Percentiles rank a stretch among this genome's conserved stretches.
Evolutionary conservation across 139 green algal species (phyloP).

Genomic region (Closterium sp.): DNA sequence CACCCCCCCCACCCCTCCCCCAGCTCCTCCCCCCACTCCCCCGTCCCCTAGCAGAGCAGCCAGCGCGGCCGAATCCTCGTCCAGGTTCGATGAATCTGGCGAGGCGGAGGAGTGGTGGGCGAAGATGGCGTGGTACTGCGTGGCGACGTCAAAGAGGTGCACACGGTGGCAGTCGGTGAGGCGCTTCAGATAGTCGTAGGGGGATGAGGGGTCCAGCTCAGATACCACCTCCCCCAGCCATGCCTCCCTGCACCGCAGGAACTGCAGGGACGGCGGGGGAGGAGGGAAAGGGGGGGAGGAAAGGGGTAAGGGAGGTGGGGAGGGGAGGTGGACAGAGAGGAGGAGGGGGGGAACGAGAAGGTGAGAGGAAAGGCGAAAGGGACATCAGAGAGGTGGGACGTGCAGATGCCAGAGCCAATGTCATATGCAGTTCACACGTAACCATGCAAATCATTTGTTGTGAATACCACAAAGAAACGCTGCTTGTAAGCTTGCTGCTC

Average conservation of each 20-base stretch:
- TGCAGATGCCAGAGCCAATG: no score
- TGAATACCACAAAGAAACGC: no score
- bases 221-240: slow-evolving; percentile 63
- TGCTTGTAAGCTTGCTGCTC: no score
- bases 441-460: no score
- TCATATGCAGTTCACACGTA: no score
- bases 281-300: not conserved
- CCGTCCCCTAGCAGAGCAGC: not conserved
- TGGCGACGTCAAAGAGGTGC: slow-evolving; percentile 97
- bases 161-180: slow-evolving; percentile 93
- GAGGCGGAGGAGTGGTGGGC: slow-evolving; percentile 63
- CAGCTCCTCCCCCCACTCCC: not conserved
- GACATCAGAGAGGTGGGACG: not conserved
- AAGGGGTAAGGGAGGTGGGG: not conserved
- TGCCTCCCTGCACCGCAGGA: slow-evolving; percentile 74
- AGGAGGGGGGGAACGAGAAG: not conserved
- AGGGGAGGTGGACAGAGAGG: not conserved
- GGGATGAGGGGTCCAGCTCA: slow-evolving; percentile 74
- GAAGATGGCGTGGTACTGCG: slow-evolving; percentile 98
- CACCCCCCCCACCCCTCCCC: not conserved
- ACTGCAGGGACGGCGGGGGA: slow-evolving; percentile 52
- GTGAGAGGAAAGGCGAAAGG: not conserved
- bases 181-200: slow-evolving; percentile 77
- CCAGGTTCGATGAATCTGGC: not conserved
- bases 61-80: not conserved